phyloP scores from a whole-genome alignment of 441 rosid genomes.

The Populus hybrid region DNA sequence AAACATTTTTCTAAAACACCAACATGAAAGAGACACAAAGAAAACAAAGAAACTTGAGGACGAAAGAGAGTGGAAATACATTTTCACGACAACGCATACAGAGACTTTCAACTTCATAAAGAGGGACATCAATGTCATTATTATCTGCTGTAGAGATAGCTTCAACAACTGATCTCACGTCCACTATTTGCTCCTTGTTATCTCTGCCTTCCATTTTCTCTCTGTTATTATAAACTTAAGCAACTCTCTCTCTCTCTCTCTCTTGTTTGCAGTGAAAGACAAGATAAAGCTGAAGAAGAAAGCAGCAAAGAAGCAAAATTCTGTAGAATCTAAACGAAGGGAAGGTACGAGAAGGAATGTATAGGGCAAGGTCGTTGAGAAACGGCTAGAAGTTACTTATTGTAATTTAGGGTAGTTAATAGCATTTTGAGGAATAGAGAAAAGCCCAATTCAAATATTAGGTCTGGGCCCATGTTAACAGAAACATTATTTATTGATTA shows the following conservation, averaged over 20 bases:
- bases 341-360: neutral
- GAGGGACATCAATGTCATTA: constrained; percentile 37
- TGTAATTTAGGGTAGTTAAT: neutral
- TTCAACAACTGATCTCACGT: constrained; percentile 84
- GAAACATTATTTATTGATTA: too few species aligned
- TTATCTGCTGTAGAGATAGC: constrained; percentile 57
- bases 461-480: neutral
- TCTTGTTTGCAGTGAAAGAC: neutral
- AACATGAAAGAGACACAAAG: neutral
- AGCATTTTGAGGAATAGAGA: neutral
- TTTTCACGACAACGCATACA: constrained; percentile 92
- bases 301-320: neutral
- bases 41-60: neutral
- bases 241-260: neutral
- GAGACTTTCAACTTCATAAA: constrained; percentile 85
- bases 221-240: neutral
- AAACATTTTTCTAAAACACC: neutral
- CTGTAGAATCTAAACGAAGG: neutral
- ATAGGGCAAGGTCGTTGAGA: neutral
- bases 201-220: constrained; percentile 10
- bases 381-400: constrained; percentile 3
- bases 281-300: neutral
- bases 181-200: constrained; percentile 39
- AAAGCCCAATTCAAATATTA: neutral
- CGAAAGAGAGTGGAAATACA: constrained; percentile 29